A percentile compares a stretch with the other conserved stretches of the same genome.
Evolutionary conservation across 257 asterid species (phyloP).

Genomic region (Ocimum tenuiflorum): DNA sequence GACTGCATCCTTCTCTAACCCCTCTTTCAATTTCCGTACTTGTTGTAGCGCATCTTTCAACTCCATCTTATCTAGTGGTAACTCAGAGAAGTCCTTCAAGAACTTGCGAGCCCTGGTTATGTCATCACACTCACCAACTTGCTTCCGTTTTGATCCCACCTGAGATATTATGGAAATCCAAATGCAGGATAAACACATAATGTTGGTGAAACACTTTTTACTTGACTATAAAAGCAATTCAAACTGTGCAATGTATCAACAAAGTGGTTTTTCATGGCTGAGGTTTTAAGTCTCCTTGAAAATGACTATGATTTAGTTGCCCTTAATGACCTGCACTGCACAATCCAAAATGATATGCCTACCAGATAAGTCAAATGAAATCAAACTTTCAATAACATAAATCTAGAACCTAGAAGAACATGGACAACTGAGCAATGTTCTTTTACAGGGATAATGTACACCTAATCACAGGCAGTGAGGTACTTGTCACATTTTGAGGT

Average conservation of each 20-base stretch:
- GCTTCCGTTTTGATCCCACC: conserved; percentile 58
- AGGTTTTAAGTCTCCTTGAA: neutral
- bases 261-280: neutral
- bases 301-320: too few relatives aligned
- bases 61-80: conserved; percentile 79
- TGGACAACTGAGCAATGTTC: too few relatives aligned
- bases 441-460: too few relatives aligned
- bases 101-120: conserved; percentile 65
- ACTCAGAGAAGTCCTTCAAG: conserved; percentile 64
- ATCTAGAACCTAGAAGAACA: too few relatives aligned
- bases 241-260: neutral
- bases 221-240: neutral
- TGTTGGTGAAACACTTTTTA: too few relatives aligned
- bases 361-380: too few relatives aligned
- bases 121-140: conserved; percentile 54
- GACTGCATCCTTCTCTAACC: conserved; percentile 61
- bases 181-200: neutral
- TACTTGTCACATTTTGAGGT: too few relatives aligned
- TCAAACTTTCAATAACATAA: too few relatives aligned
- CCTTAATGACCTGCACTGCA: too few relatives aligned
- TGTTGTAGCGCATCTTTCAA: conserved; percentile 42
- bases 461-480: too few relatives aligned
- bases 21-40: conserved; percentile 46
- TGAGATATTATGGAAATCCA: conserved; percentile 21
- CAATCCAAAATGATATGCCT: too few relatives aligned